phyloP scores from a whole-genome alignment of 495 filamentous ascomycete genomes.

The Tuber microsphaerosporum region DNA sequence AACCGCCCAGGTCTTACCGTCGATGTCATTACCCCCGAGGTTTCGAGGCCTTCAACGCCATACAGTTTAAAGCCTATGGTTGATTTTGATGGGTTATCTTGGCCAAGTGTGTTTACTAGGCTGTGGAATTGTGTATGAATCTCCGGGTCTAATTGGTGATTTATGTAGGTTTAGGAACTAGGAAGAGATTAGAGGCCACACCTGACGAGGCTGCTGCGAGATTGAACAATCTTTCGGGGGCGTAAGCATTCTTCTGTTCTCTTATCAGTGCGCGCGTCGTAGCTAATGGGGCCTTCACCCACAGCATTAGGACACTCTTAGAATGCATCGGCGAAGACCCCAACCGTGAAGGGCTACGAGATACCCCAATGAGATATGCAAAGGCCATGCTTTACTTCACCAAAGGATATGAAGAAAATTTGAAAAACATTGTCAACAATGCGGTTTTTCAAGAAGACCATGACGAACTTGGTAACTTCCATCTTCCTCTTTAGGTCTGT shows the following conservation, averaged over 20 bases:
- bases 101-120: constrained; percentile 52
- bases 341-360: constrained; percentile 76
- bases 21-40: constrained; percentile 23
- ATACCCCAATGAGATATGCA: constrained; percentile 84
- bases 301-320: constrained; percentile 65
- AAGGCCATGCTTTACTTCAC: constrained; percentile 98
- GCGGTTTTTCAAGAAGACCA: constrained; percentile 96
- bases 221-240: constrained; percentile 70
- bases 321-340: constrained; percentile 97
- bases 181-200: constrained; percentile 69
- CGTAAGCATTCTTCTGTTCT: constrained; percentile 41
- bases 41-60: constrained; percentile 31
- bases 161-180: constrained; percentile 62
- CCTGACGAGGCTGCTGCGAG: constrained; percentile 63
- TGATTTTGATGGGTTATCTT: constrained; percentile 68
- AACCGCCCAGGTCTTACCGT: constrained; percentile 13
- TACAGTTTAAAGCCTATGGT: constrained; percentile 50
- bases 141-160: not conserved
- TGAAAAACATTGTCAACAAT: constrained; percentile 83
- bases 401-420: constrained; percentile 97
- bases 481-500: not conserved
- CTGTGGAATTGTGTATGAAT: not conserved
- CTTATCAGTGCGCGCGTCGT: not conserved
- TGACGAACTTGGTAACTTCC: constrained; percentile 55
- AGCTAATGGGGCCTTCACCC: not conserved